Conservation (phyloP, 1,284 basidiomycete genomes). For the Inonotus obliquus region DNA sequence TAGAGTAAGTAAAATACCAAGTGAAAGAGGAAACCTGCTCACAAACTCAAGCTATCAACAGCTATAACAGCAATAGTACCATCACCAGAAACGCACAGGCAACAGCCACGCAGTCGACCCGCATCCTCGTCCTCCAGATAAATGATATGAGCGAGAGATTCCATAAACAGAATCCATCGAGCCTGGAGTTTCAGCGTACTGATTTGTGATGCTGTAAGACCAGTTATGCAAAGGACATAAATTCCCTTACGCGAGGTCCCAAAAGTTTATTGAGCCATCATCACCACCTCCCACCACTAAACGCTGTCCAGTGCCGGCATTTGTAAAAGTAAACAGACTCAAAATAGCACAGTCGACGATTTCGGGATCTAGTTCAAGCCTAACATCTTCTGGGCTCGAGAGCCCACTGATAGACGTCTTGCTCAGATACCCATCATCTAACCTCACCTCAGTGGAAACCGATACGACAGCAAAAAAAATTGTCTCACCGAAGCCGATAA, state of each 20-base stretch:
- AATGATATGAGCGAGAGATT: constrained; percentile 55
- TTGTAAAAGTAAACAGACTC: constrained; percentile 49
- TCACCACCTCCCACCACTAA: constrained; percentile 67
- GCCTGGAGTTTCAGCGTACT: constrained; percentile 63
- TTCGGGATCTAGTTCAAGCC: constrained; percentile 22
- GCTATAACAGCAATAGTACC: constrained; percentile 80
- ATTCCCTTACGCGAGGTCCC: constrained; percentile 52
- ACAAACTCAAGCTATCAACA: constrained; percentile 45
- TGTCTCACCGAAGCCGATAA: constrained; percentile 60
- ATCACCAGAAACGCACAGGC: constrained; percentile 71
- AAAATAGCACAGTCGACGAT: constrained; percentile 46
- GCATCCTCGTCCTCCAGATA: constrained; percentile 52
- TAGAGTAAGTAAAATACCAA: constrained; percentile 11
- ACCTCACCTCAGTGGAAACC: not conserved
- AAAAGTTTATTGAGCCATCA: constrained; percentile 70
- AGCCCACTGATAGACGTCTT: constrained; percentile 37
- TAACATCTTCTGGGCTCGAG: constrained; percentile 18
- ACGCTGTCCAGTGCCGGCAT: constrained; percentile 50
- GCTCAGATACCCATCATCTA: constrained; percentile 56
- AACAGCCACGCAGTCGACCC: constrained; percentile 63
- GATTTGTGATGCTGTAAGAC: constrained; percentile 11
- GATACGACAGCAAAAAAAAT: constrained; percentile 2
- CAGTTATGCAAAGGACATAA: not conserved
- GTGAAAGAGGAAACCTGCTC: constrained; percentile 2
- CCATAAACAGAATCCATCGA: constrained; percentile 65